Base-by-base conservation (phyloP, 768 basidiomycete species). In the Suillus weaverae region DNA sequence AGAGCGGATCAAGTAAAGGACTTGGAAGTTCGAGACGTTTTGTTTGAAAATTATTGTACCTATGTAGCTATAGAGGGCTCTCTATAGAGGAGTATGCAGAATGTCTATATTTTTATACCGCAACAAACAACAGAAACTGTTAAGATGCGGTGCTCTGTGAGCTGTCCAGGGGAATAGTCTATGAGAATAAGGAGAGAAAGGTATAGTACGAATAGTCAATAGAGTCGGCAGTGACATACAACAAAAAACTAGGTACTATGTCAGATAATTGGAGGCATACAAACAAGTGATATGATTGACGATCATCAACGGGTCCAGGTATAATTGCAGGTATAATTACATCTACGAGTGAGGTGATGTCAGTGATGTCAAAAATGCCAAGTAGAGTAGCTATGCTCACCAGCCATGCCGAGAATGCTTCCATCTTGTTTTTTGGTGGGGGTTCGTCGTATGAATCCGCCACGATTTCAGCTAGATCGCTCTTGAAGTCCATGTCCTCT, bases 401-500 rank as follows among this genome's bases (percentile, higher is more conserved):
- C 75, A 95, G 77, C 89, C 89, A 91, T 64, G 76, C 77, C 92
- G 92, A 95, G 77, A 94, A 82, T 32, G 85, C 86, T 64, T 91
- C 91, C 3, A 78, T 0, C 70, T 78, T 84, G 71, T 89, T 94
- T 69, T 68, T 86, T 4, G 94, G 91, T 14, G 87, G 86, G 8
- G 84, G 84, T 22, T 93, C 90, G 51, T 93, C 90, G 70, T 84
- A 84, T 81, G 80, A 83, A 2, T 85, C 87, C 0, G 89, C 88
- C 70, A 89, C 89, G 53, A 92, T 88, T 71, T 89, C 85, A 39
- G 84, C 87, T 62, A 91, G 80, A 64, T 89, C 85, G 5, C 83
- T 81, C 48, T 88, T 78, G 73, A 96, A 95, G 78, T 97, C 96
- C 92, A 98, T 95, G 39, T 96, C 87, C 26, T 82, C 71, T 0